Percentiles rank a stretch among this genome's conserved stretches.
Conservation (phyloP, 371 early-diverging fungal species). For the Dichotomocladium elegans region DNA sequence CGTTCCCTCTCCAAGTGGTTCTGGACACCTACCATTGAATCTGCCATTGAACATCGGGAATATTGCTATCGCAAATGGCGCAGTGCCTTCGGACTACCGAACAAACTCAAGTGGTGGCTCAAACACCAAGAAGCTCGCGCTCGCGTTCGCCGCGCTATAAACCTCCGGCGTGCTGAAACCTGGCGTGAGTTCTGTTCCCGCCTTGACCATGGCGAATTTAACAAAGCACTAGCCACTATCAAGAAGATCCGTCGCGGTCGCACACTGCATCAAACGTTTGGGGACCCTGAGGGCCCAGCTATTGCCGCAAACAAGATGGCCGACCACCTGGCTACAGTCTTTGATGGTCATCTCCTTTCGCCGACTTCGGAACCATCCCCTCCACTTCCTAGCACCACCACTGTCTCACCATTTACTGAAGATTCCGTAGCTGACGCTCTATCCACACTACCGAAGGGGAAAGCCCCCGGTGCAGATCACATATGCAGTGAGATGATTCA, state of each 20-base stretch:
- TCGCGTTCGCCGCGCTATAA: neutral
- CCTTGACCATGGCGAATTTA: neutral
- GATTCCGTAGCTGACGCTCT: neutral
- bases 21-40: constrained; percentile 3
- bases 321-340: neutral
- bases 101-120: constrained; percentile 1
- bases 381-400: neutral
- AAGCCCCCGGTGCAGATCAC: neutral
- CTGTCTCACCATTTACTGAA: neutral
- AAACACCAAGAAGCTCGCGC: constrained; percentile 10
- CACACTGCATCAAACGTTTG: neutral
- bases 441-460: neutral
- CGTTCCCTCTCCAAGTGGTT: constrained; percentile 3
- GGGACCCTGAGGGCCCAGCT: constrained; percentile 5
- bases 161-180: constrained; percentile 8
- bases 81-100: constrained; percentile 2
- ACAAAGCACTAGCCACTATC: constrained; percentile 9
- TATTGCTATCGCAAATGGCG: constrained; percentile 9
- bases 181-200: constrained; percentile 7
- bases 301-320: neutral
- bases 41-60: neutral
- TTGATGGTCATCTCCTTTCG: neutral
- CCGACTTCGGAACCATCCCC: neutral
- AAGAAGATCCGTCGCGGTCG: neutral
- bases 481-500: constrained; percentile 6